phyloP scores from a whole-genome alignment of 257 asterid genomes.

The Rubia yunnanensis region DNA sequence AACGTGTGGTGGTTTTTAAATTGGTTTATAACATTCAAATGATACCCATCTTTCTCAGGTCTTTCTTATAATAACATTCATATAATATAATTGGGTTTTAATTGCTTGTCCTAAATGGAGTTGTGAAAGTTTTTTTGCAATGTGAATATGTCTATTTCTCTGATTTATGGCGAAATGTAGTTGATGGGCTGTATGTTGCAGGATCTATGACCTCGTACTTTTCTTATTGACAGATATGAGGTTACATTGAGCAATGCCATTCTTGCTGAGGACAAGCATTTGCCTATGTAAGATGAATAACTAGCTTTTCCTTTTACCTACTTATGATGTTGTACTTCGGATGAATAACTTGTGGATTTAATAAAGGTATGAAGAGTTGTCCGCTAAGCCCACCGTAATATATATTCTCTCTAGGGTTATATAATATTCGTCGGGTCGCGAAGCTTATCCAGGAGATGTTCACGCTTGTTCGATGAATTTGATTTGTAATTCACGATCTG shows the following conservation, averaged over 20 bases:
- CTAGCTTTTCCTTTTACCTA: background rate
- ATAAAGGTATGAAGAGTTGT: slow-evolving; percentile 85
- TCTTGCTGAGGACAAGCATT: slow-evolving; percentile 92
- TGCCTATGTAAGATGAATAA: slow-evolving; percentile 62
- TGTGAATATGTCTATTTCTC: too few species aligned
- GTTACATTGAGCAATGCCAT: slow-evolving; percentile 73
- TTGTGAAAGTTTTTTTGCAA: too few species aligned
- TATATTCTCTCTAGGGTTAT: slow-evolving; percentile 28
- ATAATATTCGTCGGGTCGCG: too few species aligned
- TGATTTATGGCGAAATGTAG: background rate
- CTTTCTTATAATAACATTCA: too few species aligned
- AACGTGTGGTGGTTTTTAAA: too few species aligned
- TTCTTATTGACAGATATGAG: slow-evolving; percentile 43
- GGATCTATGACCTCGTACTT: background rate
- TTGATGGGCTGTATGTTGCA: background rate
- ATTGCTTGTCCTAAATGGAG: too few species aligned
- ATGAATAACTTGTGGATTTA: background rate
- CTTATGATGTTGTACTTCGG: background rate
- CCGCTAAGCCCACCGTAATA: slow-evolving; percentile 66
- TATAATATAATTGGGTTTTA: too few species aligned
- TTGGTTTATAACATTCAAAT: too few species aligned
- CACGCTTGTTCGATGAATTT: background rate
- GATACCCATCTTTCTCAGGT: too few species aligned
- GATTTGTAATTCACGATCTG: background rate
- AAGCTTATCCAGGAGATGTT: too few species aligned